Evolutionary conservation across 2,329 filamentous ascomycete genomes (phyloP).

Genomic region (Botrytis fragariae): DNA sequence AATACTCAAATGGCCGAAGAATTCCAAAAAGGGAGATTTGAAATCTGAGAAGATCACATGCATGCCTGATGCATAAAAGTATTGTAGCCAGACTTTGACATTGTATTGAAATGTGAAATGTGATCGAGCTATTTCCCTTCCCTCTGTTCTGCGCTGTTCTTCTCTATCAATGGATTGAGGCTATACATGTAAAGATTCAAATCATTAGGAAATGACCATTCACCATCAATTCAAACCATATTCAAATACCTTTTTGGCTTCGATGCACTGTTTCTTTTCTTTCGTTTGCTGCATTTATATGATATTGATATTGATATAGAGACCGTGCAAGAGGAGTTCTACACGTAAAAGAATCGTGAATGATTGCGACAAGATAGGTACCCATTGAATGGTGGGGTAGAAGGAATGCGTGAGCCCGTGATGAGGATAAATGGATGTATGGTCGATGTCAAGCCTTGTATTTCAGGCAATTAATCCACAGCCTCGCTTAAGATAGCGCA

Average conservation of each 20-base stretch:
- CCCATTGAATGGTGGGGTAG: neutral
- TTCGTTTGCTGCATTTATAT: neutral
- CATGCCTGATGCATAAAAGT: neutral
- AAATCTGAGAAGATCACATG: neutral
- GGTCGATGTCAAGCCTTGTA: fast-evolving
- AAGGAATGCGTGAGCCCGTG: neutral
- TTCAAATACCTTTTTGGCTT: neutral
- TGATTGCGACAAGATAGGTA: neutral
- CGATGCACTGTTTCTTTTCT: neutral
- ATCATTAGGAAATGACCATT: neutral
- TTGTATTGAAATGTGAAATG: neutral
- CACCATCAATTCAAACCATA: neutral
- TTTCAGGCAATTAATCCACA: neutral
- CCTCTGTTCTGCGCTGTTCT: neutral
- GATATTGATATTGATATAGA: neutral
- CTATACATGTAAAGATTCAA: neutral
- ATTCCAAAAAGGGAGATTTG: too few relatives aligned
- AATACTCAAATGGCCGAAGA: neutral
- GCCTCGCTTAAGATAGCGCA: constrained; percentile 17
- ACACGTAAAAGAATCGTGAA: neutral
- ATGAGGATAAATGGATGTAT: neutral
- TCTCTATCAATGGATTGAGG: neutral
- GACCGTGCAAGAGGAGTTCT: neutral
- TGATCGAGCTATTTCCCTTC: neutral
- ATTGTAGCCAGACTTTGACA: neutral